These are phyloP conservation scores for Xylariaceae sp. DNA, from an alignment of 2,329 filamentous ascomycete species.

Conservation along the genomic window DNA sequence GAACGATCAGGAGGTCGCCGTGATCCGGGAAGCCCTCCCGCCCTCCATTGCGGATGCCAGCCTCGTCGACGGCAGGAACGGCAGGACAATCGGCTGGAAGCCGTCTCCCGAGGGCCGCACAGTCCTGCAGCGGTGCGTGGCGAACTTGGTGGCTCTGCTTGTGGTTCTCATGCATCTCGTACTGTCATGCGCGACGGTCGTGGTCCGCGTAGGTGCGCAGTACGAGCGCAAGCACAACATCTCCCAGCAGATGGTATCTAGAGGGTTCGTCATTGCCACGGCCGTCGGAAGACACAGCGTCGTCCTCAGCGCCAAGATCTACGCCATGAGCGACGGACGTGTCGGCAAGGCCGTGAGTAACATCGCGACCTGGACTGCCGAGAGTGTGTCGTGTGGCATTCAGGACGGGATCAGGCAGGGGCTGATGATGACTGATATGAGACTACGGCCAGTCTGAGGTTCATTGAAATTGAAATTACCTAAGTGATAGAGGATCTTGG, in stretches of 20 bases:
- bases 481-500: neutral
- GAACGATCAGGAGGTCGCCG: slow-evolving; percentile 58
- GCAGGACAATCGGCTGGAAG: slow-evolving; percentile 22
- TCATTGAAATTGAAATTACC: neutral
- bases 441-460: slow-evolving; percentile 7
- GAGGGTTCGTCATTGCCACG: slow-evolving; percentile 60
- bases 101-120: slow-evolving; percentile 35
- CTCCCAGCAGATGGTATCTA: slow-evolving; percentile 62
- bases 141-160: slow-evolving; percentile 61
- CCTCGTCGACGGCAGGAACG: slow-evolving; percentile 2
- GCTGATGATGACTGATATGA: slow-evolving; percentile 35
- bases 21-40: slow-evolving; percentile 60
- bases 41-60: slow-evolving; percentile 31
- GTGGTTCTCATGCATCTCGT: slow-evolving; percentile 66
- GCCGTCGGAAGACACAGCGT: slow-evolving; percentile 59
- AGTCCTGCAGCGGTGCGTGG: slow-evolving; percentile 64
- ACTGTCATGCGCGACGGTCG: slow-evolving; percentile 61
- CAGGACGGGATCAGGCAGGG: slow-evolving; percentile 64
- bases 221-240: slow-evolving; percentile 73
- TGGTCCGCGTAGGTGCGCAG: slow-evolving; percentile 61
- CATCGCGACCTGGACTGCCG: slow-evolving; percentile 65
- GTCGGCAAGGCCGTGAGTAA: slow-evolving; percentile 66
- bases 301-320: slow-evolving; percentile 60
- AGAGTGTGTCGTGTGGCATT: slow-evolving; percentile 70
- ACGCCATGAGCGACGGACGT: slow-evolving; percentile 68